Conservation (phyloP, 306 rosid species). For the Corylus americana region DNA sequence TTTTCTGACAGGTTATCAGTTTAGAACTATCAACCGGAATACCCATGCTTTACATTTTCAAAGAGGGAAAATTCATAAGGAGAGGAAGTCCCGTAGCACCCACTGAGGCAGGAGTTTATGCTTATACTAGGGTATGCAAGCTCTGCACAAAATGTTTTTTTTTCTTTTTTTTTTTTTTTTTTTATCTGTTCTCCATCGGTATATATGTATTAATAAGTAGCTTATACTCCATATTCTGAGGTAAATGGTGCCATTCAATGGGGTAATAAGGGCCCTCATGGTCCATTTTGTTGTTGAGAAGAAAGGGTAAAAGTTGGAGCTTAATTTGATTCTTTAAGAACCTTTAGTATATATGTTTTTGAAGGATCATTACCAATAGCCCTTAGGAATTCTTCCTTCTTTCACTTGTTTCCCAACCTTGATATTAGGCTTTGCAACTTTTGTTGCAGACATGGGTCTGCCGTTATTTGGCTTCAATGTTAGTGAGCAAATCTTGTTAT, state of each 20-base stretch:
- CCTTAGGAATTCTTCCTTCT: background rate
- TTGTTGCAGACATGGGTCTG: background rate
- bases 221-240: background rate
- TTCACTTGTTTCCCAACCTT: background rate
- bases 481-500: background rate
- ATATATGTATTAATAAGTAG: background rate
- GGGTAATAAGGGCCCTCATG: background rate
- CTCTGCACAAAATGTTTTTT: background rate
- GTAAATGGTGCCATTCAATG: too few relatives aligned
- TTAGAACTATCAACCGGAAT: constrained; percentile 95
- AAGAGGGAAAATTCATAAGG: constrained; percentile 86
- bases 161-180: background rate
- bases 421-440: background rate
- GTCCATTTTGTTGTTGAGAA: constrained; percentile 1
- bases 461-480: background rate
- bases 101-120: constrained; percentile 94
- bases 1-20: constrained; percentile 73
- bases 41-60: constrained; percentile 96
- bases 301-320: background rate
- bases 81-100: constrained; percentile 96
- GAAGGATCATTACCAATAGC: background rate
- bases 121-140: constrained; percentile 73
- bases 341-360: background rate
- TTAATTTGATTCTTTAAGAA: background rate
- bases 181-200: background rate